phyloP scores from a whole-genome alignment of 345 rosid species.

The Cardamine resedifolia region DNA sequence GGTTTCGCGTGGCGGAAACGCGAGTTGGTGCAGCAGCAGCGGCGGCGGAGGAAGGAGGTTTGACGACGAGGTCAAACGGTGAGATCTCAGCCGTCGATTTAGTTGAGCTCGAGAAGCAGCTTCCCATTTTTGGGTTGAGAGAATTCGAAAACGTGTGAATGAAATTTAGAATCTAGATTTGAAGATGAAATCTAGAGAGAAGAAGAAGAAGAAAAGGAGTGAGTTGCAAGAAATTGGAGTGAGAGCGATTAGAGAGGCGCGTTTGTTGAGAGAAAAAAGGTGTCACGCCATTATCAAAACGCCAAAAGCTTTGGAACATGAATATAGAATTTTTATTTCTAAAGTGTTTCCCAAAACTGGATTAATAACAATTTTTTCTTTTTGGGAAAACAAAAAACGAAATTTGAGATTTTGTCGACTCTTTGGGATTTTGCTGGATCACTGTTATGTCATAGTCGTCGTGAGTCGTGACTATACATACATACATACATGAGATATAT shows the following conservation, averaged over 20 bases:
- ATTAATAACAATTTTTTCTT: not conserved
- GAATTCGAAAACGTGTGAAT: slow-evolving; percentile 10
- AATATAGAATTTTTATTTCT: not conserved
- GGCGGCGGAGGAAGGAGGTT: slow-evolving; percentile 25
- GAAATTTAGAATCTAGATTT: slow-evolving; percentile 14
- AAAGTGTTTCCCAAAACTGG: not conserved
- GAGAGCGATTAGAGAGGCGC: slow-evolving; percentile 1
- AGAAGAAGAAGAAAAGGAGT: slow-evolving; percentile 14
- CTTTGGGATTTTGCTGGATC: not conserved
- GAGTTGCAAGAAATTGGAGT: slow-evolving; percentile 29
- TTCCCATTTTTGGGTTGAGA: slow-evolving; percentile 49
- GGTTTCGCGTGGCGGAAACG: not conserved
- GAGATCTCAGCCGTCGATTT: slow-evolving; percentile 54
- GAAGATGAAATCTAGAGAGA: not conserved
- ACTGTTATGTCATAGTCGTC: slow-evolving; percentile 17
- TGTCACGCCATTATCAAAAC: slow-evolving; percentile 33
- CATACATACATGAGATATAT: not conserved
- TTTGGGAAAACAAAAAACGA: not conserved
- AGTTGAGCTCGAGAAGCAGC: slow-evolving; percentile 38
- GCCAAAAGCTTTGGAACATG: slow-evolving; percentile 14
- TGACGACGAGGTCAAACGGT: slow-evolving; percentile 43
- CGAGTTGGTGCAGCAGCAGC: not conserved
- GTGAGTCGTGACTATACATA: not conserved
- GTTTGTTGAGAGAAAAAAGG: slow-evolving; percentile 22
- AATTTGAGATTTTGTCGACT: not conserved